Base-by-base conservation (phyloP, 208 protist genomes). In the Leishmania martiniquensis region DNA sequence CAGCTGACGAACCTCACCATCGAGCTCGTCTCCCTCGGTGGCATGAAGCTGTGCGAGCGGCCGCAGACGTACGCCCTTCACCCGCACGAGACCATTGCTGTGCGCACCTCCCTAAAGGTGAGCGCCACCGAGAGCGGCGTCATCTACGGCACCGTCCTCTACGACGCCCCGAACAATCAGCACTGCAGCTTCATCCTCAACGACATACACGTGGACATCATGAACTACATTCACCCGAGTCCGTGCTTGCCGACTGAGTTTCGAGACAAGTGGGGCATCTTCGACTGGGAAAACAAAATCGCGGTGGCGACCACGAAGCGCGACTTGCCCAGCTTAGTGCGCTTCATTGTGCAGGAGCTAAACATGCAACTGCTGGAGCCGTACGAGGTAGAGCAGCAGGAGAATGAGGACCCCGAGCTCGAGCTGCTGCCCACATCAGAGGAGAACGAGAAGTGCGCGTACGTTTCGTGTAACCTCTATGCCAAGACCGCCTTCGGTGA, bases 271-370 rank as follows among this genome's bases (percentile, higher is more conserved):
- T 99, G 99, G 99, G 86, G 96, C 49, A 97, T 98, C 85, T 99
- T 99, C 78, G 98, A 99, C 83, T 99, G 99, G 99, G 99, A 99
- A 89, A 99, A 99, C 90, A 99, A 99, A 80, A 94, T 99, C 13
- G 85, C 86, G 57, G 91, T 99, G 3, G 92, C 92, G n/a, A 98
- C 97, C 22, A 85, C 87, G 42, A 93, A 95, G 65, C 84, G 89
- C 52, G 81, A 85, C 67, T 57, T 99, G 10, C 72, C 90, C 12
- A 88, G 94, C 71, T 99, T 98, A 81, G 83, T 99, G 49, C 75
- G 97, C 47, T 92, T 97, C 86, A 93, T 99, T 13, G 85, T 92
- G 44, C 83, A 89, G 52, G 79, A 93, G 63, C 98, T 99, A 25
- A 99, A 99, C 84, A 99, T 99, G 98, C 70, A 92, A 73, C 82